These are phyloP conservation scores for Penicillium desertorum DNA, from an alignment of 495 filamentous ascomycete genomes.

Conservation along the genomic window DNA sequence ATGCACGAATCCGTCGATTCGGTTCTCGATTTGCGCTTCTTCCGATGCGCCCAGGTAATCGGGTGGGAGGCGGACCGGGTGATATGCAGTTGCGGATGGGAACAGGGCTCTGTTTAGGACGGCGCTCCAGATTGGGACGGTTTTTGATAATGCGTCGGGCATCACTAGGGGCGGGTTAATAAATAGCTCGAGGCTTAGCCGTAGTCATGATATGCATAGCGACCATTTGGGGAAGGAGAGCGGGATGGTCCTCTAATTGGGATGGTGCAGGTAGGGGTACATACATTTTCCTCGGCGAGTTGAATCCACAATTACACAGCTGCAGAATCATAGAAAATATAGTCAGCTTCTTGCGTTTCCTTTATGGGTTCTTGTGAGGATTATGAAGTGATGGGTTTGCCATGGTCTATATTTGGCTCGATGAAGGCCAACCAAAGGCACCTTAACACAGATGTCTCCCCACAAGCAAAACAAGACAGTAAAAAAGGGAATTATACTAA, in stretches of 20 bases:
- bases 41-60: slow-evolving; percentile 70
- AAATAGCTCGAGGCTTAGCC: slow-evolving; percentile 13
- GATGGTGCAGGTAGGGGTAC: slow-evolving; percentile 22
- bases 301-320: slow-evolving; percentile 93
- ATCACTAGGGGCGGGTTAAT: slow-evolving; percentile 53
- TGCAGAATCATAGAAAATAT: slow-evolving; percentile 30
- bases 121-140: slow-evolving; percentile 87
- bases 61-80: slow-evolving; percentile 62
- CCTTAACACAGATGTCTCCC: not conserved
- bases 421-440: not conserved
- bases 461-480: slow-evolving; percentile 4
- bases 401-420: not conserved
- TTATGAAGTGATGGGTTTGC: not conserved
- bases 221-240: not conserved
- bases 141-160: slow-evolving; percentile 92
- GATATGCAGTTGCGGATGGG: slow-evolving; percentile 49
- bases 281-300: slow-evolving; percentile 84
- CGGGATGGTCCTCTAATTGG: not conserved
- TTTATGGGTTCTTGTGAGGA: not conserved
- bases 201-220: slow-evolving; percentile 5
- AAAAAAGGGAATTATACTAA: slow-evolving; percentile 37
- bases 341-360: slow-evolving; percentile 1
- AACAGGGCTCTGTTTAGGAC: slow-evolving; percentile 83
- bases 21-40: slow-evolving; percentile 70
- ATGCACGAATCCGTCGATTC: slow-evolving; percentile 64